Conservation (phyloP, 139 green algal genomes). For the Tetradesmus obliquus region DNA sequence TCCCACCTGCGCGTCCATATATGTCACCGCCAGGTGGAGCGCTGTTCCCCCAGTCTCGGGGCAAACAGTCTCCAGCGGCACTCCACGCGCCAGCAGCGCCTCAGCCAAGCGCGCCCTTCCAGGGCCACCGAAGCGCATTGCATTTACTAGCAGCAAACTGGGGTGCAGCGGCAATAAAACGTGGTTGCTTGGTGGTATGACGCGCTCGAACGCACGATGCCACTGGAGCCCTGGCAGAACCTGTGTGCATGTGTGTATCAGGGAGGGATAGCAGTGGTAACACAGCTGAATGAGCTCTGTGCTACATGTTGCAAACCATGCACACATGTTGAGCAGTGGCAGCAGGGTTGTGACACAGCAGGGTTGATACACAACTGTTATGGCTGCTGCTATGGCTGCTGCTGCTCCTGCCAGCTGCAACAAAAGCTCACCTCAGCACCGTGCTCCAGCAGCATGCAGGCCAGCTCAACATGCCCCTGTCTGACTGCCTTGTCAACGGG, state of each 20-base stretch:
- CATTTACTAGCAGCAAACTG: slow-evolving; percentile 8
- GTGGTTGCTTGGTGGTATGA: no score
- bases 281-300: no score
- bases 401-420: background rate
- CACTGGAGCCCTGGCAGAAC: background rate
- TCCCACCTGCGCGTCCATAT: background rate
- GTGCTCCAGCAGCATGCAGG: background rate
- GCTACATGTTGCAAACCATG: no score
- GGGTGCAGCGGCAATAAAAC: background rate
- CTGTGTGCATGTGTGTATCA: no score
- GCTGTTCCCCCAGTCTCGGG: background rate
- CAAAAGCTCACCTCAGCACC: background rate
- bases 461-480: background rate
- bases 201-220: no score
- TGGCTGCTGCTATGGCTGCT: background rate
- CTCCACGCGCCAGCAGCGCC: background rate
- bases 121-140: background rate
- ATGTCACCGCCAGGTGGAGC: background rate
- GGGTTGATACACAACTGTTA: no score
- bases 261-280: no score
- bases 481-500: background rate
- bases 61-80: background rate
- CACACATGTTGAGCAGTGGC: no score
- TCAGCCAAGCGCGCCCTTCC: background rate
- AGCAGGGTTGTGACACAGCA: no score